Conservation (phyloP, 2,329 filamentous ascomycete genomes). For the Fusarium mangiferae region DNA sequence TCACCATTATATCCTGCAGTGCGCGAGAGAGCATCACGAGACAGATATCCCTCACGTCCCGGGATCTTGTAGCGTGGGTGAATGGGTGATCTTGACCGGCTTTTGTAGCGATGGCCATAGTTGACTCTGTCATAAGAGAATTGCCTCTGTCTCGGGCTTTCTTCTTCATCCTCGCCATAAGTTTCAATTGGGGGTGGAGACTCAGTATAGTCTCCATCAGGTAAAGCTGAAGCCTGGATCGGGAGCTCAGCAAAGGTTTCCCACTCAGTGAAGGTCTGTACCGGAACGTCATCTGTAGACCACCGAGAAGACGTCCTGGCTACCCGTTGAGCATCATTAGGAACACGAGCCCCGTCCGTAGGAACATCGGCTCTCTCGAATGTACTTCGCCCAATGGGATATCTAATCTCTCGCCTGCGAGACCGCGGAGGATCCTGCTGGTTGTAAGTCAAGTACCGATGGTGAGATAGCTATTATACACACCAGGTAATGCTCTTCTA, state of each 20-base stretch:
- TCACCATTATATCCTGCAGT: conserved; percentile 6
- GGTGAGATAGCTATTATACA: conserved; percentile 6
- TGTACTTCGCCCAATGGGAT: conserved; percentile 13
- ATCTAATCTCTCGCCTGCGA: conserved; percentile 3
- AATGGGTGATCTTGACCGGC: conserved; percentile 16
- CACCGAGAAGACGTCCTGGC: neutral
- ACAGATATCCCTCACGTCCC: neutral
- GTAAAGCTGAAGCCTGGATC: neutral
- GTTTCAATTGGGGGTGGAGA: conserved; percentile 34
- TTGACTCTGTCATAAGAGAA: neutral
- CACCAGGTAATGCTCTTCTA: conserved; percentile 34
- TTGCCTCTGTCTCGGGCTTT: neutral
- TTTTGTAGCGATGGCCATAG: neutral
- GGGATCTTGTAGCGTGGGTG: conserved; percentile 6
- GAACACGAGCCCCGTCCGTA: neutral
- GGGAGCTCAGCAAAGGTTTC: neutral
- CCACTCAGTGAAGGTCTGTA: neutral
- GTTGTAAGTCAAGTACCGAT: conserved; percentile 1
- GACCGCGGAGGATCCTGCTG: conserved; percentile 13
- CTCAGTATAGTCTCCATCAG: conserved; percentile 17
- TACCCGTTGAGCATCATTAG: conserved; percentile 1
- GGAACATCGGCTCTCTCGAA: conserved; percentile 5
- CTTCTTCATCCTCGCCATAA: conserved; percentile 9
- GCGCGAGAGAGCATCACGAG: conserved; percentile 1
- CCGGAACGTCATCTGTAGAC: conserved; percentile 3